Percentiles rank a stretch among this genome's conserved stretches.
Conservation (phyloP, 106 monocot genomes). For the Allium fistulosum region DNA sequence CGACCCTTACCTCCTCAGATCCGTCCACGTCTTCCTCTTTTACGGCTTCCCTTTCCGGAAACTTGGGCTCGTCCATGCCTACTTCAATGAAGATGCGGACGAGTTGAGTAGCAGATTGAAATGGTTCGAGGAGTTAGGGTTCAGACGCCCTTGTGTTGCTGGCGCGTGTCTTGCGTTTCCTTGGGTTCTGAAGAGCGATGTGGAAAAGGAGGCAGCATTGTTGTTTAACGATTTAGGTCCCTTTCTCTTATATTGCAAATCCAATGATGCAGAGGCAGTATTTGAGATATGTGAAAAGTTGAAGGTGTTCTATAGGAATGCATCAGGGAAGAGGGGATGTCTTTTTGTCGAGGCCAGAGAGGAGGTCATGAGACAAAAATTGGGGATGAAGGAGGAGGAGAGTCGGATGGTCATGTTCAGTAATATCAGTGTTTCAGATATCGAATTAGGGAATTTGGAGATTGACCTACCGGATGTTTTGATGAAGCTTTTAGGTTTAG, state of each 20-base stretch:
- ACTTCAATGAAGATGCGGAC: constrained; percentile 24
- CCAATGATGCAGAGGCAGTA: constrained; percentile 39
- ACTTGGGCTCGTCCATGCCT: constrained; percentile 61
- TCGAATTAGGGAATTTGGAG: constrained; percentile 32
- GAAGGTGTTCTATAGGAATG: constrained; percentile 51
- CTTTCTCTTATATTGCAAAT: constrained; percentile 24
- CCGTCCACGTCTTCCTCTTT: constrained; percentile 31
- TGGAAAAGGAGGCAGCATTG: constrained; percentile 2
- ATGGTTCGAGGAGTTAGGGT: constrained; percentile 29
- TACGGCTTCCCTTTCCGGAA: constrained; percentile 54
- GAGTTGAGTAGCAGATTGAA: constrained; percentile 13
- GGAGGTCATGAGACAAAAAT: constrained; percentile 22
- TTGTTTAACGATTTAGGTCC: constrained; percentile 35
- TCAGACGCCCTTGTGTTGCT: constrained; percentile 34
- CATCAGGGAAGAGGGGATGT: constrained; percentile 18
- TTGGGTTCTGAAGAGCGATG: constrained; percentile 16
- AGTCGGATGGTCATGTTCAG: constrained; percentile 35
- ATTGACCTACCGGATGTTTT: constrained; percentile 55
- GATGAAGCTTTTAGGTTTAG: constrained; percentile 21
- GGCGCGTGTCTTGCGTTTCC: constrained; percentile 67
- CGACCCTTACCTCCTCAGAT: constrained; percentile 26
- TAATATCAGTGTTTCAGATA: constrained; percentile 23
- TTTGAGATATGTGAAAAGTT: constrained; percentile 40
- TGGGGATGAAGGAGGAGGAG: constrained; percentile 47
- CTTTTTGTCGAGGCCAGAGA: constrained; percentile 39